A percentile compares a stretch with the other conserved stretches of the same genome.
Evolutionary conservation across 2,329 filamentous ascomycete species (phyloP).

Genomic region (Periconia macrospinosa): DNA sequence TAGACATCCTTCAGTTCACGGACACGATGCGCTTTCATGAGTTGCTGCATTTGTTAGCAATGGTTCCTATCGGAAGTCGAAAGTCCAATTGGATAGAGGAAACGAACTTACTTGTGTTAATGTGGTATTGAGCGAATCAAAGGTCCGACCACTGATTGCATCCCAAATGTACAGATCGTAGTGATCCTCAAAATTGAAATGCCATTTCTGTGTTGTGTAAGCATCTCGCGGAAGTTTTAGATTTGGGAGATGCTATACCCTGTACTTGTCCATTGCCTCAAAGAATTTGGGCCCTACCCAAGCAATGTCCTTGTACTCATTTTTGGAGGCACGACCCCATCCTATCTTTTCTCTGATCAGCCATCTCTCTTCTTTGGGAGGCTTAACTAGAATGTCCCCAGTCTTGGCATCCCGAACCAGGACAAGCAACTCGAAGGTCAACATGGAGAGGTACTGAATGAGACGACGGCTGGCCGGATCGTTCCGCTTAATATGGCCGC

Average conservation of each 20-base stretch:
- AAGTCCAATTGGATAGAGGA: conserved; percentile 12
- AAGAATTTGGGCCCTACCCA: conserved; percentile 44
- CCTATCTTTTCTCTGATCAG: conserved; percentile 44
- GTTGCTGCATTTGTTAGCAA: too few relatives aligned
- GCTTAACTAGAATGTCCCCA: conserved; percentile 39
- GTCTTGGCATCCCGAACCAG: conserved; percentile 48
- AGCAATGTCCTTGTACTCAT: conserved; percentile 41
- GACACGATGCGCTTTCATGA: conserved; percentile 30
- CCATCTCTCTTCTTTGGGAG: conserved; percentile 45
- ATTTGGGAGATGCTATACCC: background rate
- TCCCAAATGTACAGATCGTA: conserved; percentile 51
- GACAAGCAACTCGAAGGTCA: conserved; percentile 33
- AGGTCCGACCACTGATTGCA: conserved; percentile 28
- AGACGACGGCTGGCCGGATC: conserved; percentile 46
- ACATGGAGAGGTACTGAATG: conserved; percentile 48
- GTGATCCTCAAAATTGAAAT: conserved; percentile 47
- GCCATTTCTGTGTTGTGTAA: conserved; percentile 37
- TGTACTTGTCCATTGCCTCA: conserved; percentile 36
- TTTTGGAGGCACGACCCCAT: conserved; percentile 43
- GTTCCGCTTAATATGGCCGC: conserved; percentile 47
- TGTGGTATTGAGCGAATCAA: too few relatives aligned
- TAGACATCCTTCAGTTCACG: conserved; percentile 34
- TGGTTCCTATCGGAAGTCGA: too few relatives aligned
- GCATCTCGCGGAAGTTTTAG: background rate
- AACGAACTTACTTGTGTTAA: conserved; percentile 12